Evolutionary conservation across 139 green algal genomes (phyloP), one percentile per base, ranked within the genome.

Genomic region (Chlamydomonas sp.): DNA sequence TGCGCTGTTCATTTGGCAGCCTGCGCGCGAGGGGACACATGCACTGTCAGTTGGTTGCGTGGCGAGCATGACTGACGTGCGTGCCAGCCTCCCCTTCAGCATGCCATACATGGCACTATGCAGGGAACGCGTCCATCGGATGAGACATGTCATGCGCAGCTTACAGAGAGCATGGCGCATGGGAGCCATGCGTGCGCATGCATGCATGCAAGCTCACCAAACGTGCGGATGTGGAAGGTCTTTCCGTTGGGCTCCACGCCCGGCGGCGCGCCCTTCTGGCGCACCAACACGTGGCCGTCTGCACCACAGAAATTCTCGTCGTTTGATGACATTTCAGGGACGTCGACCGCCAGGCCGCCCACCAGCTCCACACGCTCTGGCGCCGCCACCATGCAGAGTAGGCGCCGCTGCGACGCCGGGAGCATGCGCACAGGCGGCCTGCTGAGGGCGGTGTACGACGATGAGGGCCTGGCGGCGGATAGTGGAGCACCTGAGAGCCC

Each of bases 1-100:
- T 1, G 92, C 92, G 31, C 90, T 70, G 81, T 98, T 98, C 93
- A 98, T 98, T 81, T 97, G 87, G 43, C n/a, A n/a, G n/a, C n/a
- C n/a, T n/a, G n/a, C n/a, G n/a, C n/a, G n/a, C n/a, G 67, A n/a
- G n/a, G 31, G 3, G 1, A 72, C 4, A 65, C 37, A 37, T 26
- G 58, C 3, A 3, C 8, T n/a, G 10, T 8, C 4, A 5, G 58
- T 29, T 43, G 58, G 58, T 5, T 37, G 26, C 30, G 58, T 36
- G 16, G 5, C 5, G 3, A 50, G 61, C 13, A 57, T 22, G 61
- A 67, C 59, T 48, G 5, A 67, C 8, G 10, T 39, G n/a, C 5
- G 22, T 24, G 10, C 8, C 26, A 29, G n/a, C 5, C 10, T 39
- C 10, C 59, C 38, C 5, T 33, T 5, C 26, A 16, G 22, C 59